Evolutionary conservation across 208 protist species (phyloP), one percentile per base, ranked within the genome.

Genomic region (Phytomonas sp.): DNA sequence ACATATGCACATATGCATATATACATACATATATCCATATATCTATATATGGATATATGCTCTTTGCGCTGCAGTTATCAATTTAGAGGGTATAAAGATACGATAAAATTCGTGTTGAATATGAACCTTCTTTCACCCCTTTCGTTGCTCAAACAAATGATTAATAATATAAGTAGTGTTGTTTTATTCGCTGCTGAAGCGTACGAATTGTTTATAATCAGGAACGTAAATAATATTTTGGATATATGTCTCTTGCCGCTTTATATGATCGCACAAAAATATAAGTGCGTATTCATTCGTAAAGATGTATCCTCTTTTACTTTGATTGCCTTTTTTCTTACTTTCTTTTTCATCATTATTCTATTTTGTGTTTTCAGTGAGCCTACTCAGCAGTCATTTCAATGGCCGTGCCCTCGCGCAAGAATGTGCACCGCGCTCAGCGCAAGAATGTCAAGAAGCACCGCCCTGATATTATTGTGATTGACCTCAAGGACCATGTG

Each of bases 401-500:
- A 34, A 91, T 93, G 88, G 81, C 85, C 63, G 72, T 84, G 46
- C 88, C 87, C 60, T 87, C 63, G 75, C 86, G 89, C 74, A 87
- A 85, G 81, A 64, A 76, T 29, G 82, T 77, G 34, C 60, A 65
- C 69, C 89, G 89, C 76, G 71, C 72, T 46, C 77, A 80, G 78
- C 89, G 89, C 77, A 94, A 94, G 78, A 62, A 77, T 37, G 43
- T 73, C 75, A 91, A 91, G 85, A 85, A 80, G 78, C 85, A 91
- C 81, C 88, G 84, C 74, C 88, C 88, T 66, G 85, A 93, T 62
- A 88, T 93, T 59, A 83, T 99, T 61, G 91, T 99, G 43, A 91
- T 99, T 70, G 98, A 99, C 87, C 90, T 96, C 62, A 95, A 97
- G 69, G 97, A 97, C 67, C 98, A 99, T 86, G 83, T 99, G 26